Percentiles rank a stretch among this genome's conserved stretches.
Evolutionary conservation across 257 asterid species (phyloP).

Genomic region (Rhazya stricta): DNA sequence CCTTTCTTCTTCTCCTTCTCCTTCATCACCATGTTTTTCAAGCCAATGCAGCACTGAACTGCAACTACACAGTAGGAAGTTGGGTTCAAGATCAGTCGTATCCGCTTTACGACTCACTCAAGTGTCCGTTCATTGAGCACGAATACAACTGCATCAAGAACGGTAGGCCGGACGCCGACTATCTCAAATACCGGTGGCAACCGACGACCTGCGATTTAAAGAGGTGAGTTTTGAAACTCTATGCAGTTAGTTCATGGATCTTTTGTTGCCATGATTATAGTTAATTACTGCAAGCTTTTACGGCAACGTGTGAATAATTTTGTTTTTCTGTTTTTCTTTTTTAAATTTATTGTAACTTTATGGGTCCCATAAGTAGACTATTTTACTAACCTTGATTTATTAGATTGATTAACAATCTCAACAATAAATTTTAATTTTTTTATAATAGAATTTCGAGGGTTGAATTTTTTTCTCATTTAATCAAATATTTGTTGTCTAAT

Average conservation of each 20-base stretch:
- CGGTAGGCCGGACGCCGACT: conserved; percentile 64
- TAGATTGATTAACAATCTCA: too few relatives aligned
- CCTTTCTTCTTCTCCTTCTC: conserved; percentile 1
- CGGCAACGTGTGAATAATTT: neutral
- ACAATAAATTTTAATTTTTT: too few relatives aligned
- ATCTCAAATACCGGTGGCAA: conserved; percentile 67
- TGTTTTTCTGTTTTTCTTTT: too few relatives aligned
- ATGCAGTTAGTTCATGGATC: neutral
- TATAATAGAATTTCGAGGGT: too few relatives aligned
- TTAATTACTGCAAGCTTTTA: neutral
- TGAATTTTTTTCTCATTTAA: too few relatives aligned
- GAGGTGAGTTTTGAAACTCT: conserved; percentile 30
- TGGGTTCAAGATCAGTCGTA: conserved; percentile 44
- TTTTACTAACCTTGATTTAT: too few relatives aligned
- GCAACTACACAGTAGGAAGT: conserved; percentile 49
- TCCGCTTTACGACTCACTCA: conserved; percentile 48
- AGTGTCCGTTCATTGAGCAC: conserved; percentile 74
- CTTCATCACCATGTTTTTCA: neutral
- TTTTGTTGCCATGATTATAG: neutral
- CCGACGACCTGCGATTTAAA: conserved; percentile 53
- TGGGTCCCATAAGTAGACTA: too few relatives aligned
- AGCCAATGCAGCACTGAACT: conserved; percentile 27
- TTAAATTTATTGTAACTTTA: too few relatives aligned
- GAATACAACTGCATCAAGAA: conserved; percentile 65
- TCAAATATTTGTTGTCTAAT: too few relatives aligned